These are phyloP conservation scores for Neurospora hispaniola DNA, from an alignment of 495 filamentous ascomycete genomes.

Conservation along the genomic window DNA sequence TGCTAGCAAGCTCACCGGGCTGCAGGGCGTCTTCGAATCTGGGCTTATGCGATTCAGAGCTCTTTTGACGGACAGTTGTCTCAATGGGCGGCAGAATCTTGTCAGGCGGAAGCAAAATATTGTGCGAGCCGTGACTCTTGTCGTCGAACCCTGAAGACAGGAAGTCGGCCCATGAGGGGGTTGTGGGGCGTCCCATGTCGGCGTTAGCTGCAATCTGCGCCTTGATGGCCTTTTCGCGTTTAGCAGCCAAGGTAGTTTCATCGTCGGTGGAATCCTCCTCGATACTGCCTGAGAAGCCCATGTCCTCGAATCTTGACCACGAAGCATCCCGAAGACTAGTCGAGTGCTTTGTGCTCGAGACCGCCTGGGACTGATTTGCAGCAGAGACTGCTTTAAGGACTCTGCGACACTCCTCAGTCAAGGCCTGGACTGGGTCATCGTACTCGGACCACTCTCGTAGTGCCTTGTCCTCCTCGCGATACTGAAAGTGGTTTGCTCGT, in stretches of 20 bases:
- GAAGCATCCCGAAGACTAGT: constrained; percentile 71
- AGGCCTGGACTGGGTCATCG: constrained; percentile 76
- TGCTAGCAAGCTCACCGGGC: constrained; percentile 89
- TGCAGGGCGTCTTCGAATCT: constrained; percentile 58
- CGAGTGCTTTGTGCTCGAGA: constrained; percentile 54
- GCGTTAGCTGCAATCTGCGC: constrained; percentile 39
- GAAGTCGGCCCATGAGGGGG: constrained; percentile 96
- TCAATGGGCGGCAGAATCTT: constrained; percentile 84
- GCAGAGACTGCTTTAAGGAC: constrained; percentile 83
- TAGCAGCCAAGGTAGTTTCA: constrained; percentile 30
- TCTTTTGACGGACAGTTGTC: constrained; percentile 56
- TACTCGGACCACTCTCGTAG: constrained; percentile 75
- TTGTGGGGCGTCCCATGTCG: constrained; percentile 71
- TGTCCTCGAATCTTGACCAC: constrained; percentile 94
- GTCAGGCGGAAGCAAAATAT: constrained; percentile 74
- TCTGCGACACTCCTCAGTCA: constrained; percentile 88
- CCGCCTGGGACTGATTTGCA: constrained; percentile 65
- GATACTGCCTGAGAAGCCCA: constrained; percentile 76
- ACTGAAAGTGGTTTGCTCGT: constrained; percentile 89
- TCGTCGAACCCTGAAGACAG: constrained; percentile 85
- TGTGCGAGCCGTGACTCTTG: constrained; percentile 44
- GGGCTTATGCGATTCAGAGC: constrained; percentile 78
- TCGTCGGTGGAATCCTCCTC: constrained; percentile 60
- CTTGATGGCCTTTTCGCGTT: constrained; percentile 6
- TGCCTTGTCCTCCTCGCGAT: constrained; percentile 75